Evolutionary conservation across 2,329 filamentous ascomycete species (phyloP).

Genomic region (Apiospora pterosperma): DNA sequence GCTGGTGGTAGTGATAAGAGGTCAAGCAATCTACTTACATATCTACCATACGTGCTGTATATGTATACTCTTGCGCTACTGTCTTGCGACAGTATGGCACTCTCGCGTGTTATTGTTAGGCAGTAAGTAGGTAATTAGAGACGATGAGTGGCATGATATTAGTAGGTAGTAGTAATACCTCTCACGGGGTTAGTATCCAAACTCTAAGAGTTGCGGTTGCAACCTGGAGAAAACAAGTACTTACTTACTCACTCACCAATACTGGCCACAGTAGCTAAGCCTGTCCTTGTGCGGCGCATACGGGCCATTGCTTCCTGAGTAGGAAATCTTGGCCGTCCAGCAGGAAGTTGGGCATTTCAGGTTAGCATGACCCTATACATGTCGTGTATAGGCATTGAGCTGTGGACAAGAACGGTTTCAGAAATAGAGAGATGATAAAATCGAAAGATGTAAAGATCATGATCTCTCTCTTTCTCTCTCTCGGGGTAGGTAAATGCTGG

Average conservation of each 20-base stretch:
- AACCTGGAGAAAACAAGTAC: not conserved
- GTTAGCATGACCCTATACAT: not conserved
- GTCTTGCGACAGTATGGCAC: too few relatives aligned
- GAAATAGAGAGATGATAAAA: not conserved
- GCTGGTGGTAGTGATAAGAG: not conserved
- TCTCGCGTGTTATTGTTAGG: too few relatives aligned
- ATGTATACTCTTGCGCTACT: too few relatives aligned
- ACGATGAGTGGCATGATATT: not conserved
- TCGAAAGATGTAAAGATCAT: not conserved
- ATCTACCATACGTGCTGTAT: too few relatives aligned
- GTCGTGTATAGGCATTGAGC: not conserved
- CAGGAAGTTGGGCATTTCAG: not conserved
- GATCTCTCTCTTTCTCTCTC: not conserved
- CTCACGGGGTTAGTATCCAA: not conserved
- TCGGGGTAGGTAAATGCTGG: not conserved
- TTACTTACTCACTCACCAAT: too few relatives aligned
- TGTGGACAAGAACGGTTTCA: not conserved
- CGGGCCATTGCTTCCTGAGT: not conserved
- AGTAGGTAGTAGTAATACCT: not conserved
- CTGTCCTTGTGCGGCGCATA: not conserved
- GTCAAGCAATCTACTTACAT: too few relatives aligned
- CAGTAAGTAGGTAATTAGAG: too few relatives aligned
- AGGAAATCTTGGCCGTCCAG: not conserved
- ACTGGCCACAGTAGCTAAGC: not conserved
- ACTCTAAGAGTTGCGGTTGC: not conserved